phyloP scores from a whole-genome alignment of 345 rosid species.

The Orychophragmus violaceus region DNA sequence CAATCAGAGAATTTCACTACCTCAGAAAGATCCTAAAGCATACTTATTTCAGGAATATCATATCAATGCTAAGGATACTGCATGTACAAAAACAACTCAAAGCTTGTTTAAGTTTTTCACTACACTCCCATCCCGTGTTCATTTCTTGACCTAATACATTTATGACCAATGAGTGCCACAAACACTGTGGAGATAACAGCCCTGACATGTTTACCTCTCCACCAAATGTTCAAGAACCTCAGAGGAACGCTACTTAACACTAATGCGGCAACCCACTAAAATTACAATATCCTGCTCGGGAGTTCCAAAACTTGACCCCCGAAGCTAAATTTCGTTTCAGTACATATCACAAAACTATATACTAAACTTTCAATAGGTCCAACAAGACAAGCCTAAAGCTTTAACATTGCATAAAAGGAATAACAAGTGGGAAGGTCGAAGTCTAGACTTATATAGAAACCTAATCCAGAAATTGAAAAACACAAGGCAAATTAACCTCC shows the following conservation, averaged over 20 bases:
- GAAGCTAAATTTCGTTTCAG: not conserved
- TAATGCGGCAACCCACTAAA: not conserved
- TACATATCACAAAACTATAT: not conserved
- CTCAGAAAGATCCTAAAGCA: not conserved
- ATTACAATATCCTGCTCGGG: not conserved
- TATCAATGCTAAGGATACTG: not conserved
- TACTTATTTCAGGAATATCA: not conserved
- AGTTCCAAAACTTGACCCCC: not conserved
- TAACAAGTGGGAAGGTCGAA: not conserved
- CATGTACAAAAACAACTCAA: not conserved
- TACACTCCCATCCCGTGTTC: not conserved
- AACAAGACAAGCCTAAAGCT: not conserved
- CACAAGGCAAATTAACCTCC: not conserved
- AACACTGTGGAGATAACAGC: not conserved
- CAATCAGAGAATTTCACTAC: not conserved
- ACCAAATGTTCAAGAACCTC: slow-evolving; percentile 6
- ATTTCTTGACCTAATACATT: not conserved
- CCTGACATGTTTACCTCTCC: not conserved
- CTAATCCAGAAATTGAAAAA: not conserved
- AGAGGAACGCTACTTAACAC: not conserved
- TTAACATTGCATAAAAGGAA: not conserved
- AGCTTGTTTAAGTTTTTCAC: not conserved
- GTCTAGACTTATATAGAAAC: not conserved
- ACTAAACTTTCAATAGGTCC: slow-evolving; percentile 1
- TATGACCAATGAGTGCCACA: not conserved